Base-by-base conservation (phyloP, 805 yeast species). In the Pichia scutulata region DNA sequence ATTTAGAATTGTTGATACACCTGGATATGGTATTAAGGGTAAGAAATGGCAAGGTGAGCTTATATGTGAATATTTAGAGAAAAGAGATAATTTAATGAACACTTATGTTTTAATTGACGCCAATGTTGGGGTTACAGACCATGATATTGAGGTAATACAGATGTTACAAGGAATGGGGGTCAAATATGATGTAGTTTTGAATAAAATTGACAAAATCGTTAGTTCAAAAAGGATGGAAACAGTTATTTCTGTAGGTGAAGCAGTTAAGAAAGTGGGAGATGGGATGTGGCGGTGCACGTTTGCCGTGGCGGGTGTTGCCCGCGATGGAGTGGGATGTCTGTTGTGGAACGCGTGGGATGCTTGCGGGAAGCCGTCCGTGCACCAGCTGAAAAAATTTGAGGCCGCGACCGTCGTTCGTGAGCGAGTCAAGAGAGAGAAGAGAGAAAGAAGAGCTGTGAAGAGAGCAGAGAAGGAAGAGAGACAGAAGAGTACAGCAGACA, bases 11-110 rank as follows among this genome's bases (percentile, higher is more conserved):
- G 78, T 89, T 2, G 98, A 90, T 62, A 77, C 89, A 23, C 98
- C 98, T 0, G 98, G 98, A 0, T 90, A 90, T 63, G 98, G 98
- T 2, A 74, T 68, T 39, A 79, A 75, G 53, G 89, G 95, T 18
- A 75, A 74, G 16, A 61, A 59, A 9, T 67, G 71, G 56, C 96
- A 90, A 62, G 97, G 97, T 2, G 68, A 76, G 40, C 73, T 82
- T 26, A 84, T 85, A 1, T 60, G 80, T 58, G 78, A 80, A 36
- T 89, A 88, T 60, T 64, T 90, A 8, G 66, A 68, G 25, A 69
- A 74, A 22, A 69, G 93, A 45, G 64, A 70, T 49, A 76, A 73
- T 30, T 68, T 89, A 22, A 69, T 75, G 28, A 73, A 81, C 44
- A 81, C 81, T 2, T 87, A 77, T 55, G 60, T 89, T 12, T 66